A percentile compares a stretch with the other conserved stretches of the same genome.
phyloP scores from a whole-genome alignment of 2,329 filamentous ascomycete genomes.

The Cladophialophora chaetospira region DNA sequence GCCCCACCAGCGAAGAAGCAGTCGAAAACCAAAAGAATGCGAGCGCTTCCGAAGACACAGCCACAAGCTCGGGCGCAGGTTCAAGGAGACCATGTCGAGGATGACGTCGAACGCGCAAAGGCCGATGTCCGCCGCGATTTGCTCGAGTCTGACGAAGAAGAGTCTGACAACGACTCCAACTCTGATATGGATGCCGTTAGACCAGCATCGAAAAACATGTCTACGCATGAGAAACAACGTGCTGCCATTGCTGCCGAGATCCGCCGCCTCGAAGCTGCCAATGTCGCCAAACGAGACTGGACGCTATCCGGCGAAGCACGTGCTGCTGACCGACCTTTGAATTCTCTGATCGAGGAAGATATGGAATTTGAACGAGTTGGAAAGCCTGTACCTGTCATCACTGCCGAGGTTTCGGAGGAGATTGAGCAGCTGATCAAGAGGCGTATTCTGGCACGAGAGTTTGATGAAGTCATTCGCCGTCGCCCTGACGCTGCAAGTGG shows the following conservation, averaged over 20 bases:
- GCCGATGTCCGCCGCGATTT: constrained; percentile 84
- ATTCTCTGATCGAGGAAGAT: constrained; percentile 91
- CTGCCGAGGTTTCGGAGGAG: constrained; percentile 82
- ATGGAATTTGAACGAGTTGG: constrained; percentile 94
- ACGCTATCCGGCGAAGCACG: constrained; percentile 84
- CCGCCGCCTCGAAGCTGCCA: constrained; percentile 82
- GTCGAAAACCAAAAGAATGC: constrained; percentile 57
- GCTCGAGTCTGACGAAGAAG: constrained; percentile 71
- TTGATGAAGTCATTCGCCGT: constrained; percentile 85
- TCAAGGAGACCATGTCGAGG: constrained; percentile 52
- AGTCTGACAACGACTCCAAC: constrained; percentile 62
- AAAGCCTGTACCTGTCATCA: constrained; percentile 93
- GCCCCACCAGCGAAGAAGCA: constrained; percentile 76
- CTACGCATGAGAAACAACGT: constrained; percentile 82
- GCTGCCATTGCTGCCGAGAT: constrained; percentile 88
- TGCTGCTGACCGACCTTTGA: constrained; percentile 77
- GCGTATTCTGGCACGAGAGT: constrained; percentile 84
- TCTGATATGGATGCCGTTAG: constrained; percentile 26
- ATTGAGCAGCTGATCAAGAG: constrained; percentile 95
- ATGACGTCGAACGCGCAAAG: constrained; percentile 80
- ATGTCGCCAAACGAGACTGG: constrained; percentile 89
- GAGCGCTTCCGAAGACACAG: constrained; percentile 58
- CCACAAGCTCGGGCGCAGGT: constrained; percentile 48
- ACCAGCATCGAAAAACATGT: constrained; percentile 44
- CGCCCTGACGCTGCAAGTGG: constrained; percentile 72